A percentile compares a stretch with the other conserved stretches of the same genome.
These are phyloP conservation scores for Pisolithus tinctorius DNA, from an alignment of 768 basidiomycete genomes.

Conservation along the genomic window DNA sequence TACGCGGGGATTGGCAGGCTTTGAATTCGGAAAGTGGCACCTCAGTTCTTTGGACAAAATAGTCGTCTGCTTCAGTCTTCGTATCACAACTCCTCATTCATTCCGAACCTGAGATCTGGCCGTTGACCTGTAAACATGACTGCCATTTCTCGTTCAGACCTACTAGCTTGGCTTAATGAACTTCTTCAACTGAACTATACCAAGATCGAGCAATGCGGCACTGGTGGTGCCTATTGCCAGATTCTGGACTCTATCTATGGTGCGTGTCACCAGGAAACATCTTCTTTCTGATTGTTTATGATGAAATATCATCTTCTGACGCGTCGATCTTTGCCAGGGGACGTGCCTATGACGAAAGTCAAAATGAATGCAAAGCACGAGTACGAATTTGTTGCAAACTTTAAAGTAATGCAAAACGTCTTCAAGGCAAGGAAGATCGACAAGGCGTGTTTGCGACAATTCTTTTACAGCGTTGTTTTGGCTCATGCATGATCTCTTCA, in stretches of 20 bases:
- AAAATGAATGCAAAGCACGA: slow-evolving; percentile 96
- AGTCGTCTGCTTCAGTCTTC: slow-evolving; percentile 6
- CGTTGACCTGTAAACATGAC: slow-evolving; percentile 34
- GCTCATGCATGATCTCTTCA: slow-evolving; percentile 23
- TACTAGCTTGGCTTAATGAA: slow-evolving; percentile 91
- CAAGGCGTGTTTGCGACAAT: slow-evolving; percentile 50
- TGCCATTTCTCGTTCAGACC: slow-evolving; percentile 72
- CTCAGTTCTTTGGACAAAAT: neutral
- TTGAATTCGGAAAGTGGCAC: slow-evolving; percentile 3
- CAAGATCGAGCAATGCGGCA: slow-evolving; percentile 88
- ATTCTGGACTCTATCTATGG: slow-evolving; percentile 92
- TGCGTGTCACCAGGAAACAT: slow-evolving; percentile 30
- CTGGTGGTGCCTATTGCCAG: slow-evolving; percentile 92
- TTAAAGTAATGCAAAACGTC: slow-evolving; percentile 87
- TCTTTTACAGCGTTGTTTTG: slow-evolving; percentile 1
- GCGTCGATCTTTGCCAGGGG: slow-evolving; percentile 43
- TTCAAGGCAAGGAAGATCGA: slow-evolving; percentile 94
- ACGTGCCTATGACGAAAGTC: slow-evolving; percentile 85
- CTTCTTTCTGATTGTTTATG: slow-evolving; percentile 13
- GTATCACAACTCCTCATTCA: slow-evolving; percentile 3
- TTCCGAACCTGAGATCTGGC: slow-evolving; percentile 6
- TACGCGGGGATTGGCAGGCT: neutral
- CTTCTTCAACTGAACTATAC: slow-evolving; percentile 87
- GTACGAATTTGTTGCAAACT: slow-evolving; percentile 94
- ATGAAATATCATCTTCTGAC: slow-evolving; percentile 5